Evolutionary conservation across 768 basidiomycete species (phyloP), one percentile per base, ranked within the genome.

Genomic region (Pulveroboletus sp.): DNA sequence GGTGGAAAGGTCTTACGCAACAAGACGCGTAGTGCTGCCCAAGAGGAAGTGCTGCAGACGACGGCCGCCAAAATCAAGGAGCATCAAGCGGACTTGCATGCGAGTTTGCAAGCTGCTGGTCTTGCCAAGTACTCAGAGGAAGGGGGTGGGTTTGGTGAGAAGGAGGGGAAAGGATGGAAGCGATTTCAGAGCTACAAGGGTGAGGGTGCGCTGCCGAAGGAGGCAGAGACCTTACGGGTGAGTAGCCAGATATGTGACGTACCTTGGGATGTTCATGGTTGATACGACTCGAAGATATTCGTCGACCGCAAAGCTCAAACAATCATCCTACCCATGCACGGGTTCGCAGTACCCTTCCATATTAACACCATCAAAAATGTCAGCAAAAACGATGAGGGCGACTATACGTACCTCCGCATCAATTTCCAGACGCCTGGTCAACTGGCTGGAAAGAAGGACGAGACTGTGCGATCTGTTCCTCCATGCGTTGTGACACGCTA

Each of bases 341-440:
- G 96, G 4, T 97, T 87, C 60, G 92, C 93, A 0, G 93, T 95
- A 0, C 93, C 95, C 0, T 97, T 95, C 76, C 96, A 99, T 65
- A 94, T 98, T 71, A 95, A 95, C 63, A 93, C 93, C 2, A 92
- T 99, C 56, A 98, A 99, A 73, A 98, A 95, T 64, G 89, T 87
- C 28, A 93, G 89, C 75, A 98, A 98, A 73, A 96, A 82, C 56
- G 95, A 99, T 55, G 96, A 98, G 69, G 91, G 89, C 6, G 93
- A 98, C 44, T 89, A 85, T 65, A 94, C 93, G 0, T 92, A 90
- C 61, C 78, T 99, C 47, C 83, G 96, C 2, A 93, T 99, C 69
- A 98, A 98, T 70, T 97, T 98, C 73, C 93, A 97, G 68, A 96
- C 95, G 0, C 96, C 96, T 10, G 96, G 96, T 43, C 93, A 97